Evolutionary conservation across 2,329 filamentous ascomycete genomes (phyloP).

Genomic region (Trichoderma harzianum): DNA sequence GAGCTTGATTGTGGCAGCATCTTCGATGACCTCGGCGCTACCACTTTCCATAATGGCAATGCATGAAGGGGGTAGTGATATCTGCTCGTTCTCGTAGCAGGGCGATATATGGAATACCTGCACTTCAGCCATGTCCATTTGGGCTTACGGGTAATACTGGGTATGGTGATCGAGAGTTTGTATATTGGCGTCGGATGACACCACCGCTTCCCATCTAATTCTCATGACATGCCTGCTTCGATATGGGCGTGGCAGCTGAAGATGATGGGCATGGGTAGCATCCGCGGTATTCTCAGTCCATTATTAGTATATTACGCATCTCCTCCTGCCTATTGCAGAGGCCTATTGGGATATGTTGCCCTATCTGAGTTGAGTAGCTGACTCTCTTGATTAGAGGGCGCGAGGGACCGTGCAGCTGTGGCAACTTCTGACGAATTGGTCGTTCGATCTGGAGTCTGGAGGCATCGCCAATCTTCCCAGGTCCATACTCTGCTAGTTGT

Average conservation of each 20-base stretch:
- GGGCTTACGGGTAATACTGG: neutral
- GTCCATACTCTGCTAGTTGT: neutral
- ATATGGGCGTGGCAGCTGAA: neutral
- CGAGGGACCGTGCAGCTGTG: neutral
- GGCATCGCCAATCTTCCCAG: neutral
- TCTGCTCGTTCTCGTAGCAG: neutral
- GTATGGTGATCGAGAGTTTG: constrained; percentile 1
- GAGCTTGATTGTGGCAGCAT: neutral
- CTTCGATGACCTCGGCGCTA: neutral
- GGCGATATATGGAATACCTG: neutral
- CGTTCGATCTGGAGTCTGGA: neutral
- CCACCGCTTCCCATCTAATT: neutral
- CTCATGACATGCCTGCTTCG: neutral
- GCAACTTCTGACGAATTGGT: neutral
- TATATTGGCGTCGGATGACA: constrained; percentile 12
- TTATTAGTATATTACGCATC: neutral
- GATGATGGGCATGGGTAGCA: neutral
- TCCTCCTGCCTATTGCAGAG: neutral
- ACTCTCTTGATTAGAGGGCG: neutral
- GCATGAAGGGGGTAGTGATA: neutral
- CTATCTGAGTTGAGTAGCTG: neutral
- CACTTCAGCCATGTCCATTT: neutral
- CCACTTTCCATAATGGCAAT: neutral
- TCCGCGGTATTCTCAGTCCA: neutral
- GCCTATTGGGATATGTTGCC: neutral